Evolutionary conservation across 345 rosid genomes (phyloP), one percentile per base, ranked within the genome.

Genomic region (Geranium brycei): DNA sequence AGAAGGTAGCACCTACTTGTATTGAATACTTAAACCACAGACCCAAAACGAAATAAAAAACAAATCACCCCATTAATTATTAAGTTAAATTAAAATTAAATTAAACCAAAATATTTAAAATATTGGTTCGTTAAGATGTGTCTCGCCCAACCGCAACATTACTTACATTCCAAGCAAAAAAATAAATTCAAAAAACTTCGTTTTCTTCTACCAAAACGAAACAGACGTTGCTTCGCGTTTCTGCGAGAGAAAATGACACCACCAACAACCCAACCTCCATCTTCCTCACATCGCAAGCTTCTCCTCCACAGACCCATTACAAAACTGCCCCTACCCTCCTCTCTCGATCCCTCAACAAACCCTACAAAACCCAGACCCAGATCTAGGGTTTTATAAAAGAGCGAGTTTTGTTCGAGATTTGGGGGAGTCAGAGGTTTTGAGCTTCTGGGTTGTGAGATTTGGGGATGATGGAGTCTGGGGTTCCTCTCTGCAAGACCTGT

Each of bases 381-480:
- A 35, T 35, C 41, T 47, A 47, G 53, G 53, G 53, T 47, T 47
- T 11, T 47, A 47, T 6, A 47, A 11, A 47, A 47, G 53, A 8
- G 12, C 1, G 14, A 8, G 11, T 2, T 47, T 10, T 5, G 11
- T 5, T 38, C 47, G 11, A 71, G 19, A 17, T 63, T 67, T 61
- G 67, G 59, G 58, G 56, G 18, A 66, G 53, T 60, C 64, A 11
- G 55, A 51, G 8, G 35, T 7, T 13, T 41, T 67, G 60, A 35
- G 41, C 41, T 35, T 32, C 31, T 14, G 18, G 35, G 5, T 19
- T 2, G 10, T 17, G 28, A 32, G 51, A 56, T 51, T 19, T 30
- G 47, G 75, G 65, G 73, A 92, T 87, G 99, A 87, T 89, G 97
- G 86, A 83, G 69, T 72, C 97, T 0, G 95, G 78, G 74, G 78